phyloP scores from a whole-genome alignment of 192 early-diverging fungal species.

The Linnemannia exigua region DNA sequence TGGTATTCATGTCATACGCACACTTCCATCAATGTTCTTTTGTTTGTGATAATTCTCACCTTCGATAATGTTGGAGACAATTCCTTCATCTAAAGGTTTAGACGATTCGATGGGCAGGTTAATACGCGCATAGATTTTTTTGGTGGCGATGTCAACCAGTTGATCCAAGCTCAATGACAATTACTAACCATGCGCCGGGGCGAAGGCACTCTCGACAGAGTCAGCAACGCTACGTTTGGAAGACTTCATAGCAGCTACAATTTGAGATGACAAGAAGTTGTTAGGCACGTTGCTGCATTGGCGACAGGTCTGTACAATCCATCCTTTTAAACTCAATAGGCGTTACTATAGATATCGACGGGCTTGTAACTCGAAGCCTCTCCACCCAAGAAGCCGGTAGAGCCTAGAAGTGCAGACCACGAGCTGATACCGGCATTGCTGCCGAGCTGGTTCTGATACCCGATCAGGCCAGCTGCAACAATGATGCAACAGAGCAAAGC shows the following conservation, averaged over 20 bases:
- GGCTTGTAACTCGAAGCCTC: constrained; percentile 7
- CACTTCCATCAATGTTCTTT: neutral
- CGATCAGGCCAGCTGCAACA: neutral
- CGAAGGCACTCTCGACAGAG: neutral
- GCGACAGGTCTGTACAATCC: neutral
- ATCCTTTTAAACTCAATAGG: neutral
- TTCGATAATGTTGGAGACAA: constrained; percentile 15
- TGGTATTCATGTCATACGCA: neutral
- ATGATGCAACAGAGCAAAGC: too few relatives aligned
- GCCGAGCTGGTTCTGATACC: constrained; percentile 3
- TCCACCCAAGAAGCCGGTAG: constrained; percentile 14
- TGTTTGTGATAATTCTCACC: neutral
- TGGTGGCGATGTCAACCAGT: neutral
- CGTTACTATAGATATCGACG: constrained; percentile 15
- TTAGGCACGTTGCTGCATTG: neutral
- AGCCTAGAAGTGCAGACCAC: constrained; percentile 5
- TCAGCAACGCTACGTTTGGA: neutral
- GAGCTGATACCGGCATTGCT: neutral
- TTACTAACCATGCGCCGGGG: neutral
- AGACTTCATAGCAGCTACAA: constrained; percentile 10
- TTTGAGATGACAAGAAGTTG: neutral
- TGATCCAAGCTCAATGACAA: neutral
- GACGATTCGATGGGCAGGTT: neutral
- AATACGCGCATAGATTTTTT: neutral
- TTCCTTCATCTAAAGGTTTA: constrained; percentile 7